Evolutionary conservation across 495 filamentous ascomycete genomes (phyloP).

Genomic region (Aspergillus sclerotioniger): DNA sequence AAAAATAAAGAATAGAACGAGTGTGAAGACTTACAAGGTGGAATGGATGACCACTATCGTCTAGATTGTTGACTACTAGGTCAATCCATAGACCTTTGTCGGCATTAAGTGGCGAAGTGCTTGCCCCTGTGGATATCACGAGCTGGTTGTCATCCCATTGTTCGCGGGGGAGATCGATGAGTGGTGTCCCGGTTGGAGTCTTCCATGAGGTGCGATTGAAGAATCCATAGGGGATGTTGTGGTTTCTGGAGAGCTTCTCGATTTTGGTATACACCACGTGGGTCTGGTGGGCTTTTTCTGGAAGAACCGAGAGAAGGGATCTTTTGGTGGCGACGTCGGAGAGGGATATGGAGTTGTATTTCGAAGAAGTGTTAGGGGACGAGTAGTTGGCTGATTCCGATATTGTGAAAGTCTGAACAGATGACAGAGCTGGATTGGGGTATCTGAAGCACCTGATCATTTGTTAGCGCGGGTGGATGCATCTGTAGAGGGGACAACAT

Average conservation of each 20-base stretch:
- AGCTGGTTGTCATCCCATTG: conserved; percentile 47
- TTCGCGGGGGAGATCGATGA: conserved; percentile 28
- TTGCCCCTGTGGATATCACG: conserved; percentile 26
- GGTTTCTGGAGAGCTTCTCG: conserved; percentile 36
- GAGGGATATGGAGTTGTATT: conserved; percentile 1
- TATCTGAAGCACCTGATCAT: conserved; percentile 43
- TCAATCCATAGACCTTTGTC: conserved; percentile 39
- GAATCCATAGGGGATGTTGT: conserved; percentile 44
- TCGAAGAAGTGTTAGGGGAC: not conserved
- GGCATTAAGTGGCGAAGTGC: too few relatives aligned
- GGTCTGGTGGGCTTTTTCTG: conserved; percentile 34
- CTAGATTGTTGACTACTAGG: conserved; percentile 52
- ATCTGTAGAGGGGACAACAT: conserved; percentile 6
- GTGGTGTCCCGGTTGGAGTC: conserved; percentile 32
- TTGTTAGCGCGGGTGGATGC: conserved; percentile 2
- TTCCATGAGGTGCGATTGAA: conserved; percentile 51
- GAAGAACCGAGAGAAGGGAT: conserved; percentile 23
- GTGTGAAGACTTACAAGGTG: conserved; percentile 37
- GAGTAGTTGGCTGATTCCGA: conserved; percentile 1
- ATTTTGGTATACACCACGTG: conserved; percentile 51
- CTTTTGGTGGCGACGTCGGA: not conserved
- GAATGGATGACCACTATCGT: conserved; percentile 51
- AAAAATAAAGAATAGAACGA: not conserved
- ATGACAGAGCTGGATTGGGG: conserved; percentile 42
- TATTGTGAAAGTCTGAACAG: conserved; percentile 42